phyloP scores from a whole-genome alignment of 108 stramenopile species.

The Nannochloropsis gaditana region DNA sequence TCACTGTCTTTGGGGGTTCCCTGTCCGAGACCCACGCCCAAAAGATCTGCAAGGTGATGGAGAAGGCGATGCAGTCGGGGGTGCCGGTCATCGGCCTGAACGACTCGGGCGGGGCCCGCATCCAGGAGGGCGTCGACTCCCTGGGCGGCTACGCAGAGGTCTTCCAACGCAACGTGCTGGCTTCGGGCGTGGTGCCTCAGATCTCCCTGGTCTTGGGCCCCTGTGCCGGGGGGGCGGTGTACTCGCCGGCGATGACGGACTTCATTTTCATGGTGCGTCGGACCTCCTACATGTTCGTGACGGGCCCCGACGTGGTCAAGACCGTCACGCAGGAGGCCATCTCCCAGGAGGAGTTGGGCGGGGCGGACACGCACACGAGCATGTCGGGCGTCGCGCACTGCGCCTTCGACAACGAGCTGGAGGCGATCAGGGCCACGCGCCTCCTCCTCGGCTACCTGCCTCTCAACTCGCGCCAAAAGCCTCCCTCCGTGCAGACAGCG shows the following conservation, averaged over 20 bases:
- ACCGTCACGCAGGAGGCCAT: conserved; percentile 97
- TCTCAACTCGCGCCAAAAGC: conserved; percentile 50
- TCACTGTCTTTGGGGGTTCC: conserved; percentile 95
- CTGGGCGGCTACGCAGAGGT: conserved; percentile 97
- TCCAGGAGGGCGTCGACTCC: conserved; percentile 97
- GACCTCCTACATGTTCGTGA: conserved; percentile 97
- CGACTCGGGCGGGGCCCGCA: conserved; percentile 97
- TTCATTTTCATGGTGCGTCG: conserved; percentile 97
- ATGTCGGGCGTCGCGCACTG: conserved; percentile 88
- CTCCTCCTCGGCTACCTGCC: conserved; percentile 85
- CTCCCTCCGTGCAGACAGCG: conserved; percentile 60
- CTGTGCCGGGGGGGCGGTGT: conserved; percentile 74
- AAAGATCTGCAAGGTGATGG: conserved; percentile 99
- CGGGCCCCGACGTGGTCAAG: conserved; percentile 98
- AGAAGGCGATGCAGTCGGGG: conserved; percentile 84
- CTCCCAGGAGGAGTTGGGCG: conserved; percentile 96
- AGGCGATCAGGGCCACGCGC: conserved; percentile 77
- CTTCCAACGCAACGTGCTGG: conserved; percentile 96
- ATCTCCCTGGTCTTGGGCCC: conserved; percentile 75
- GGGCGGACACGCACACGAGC: conserved; percentile 75
- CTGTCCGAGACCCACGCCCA: conserved; percentile 91
- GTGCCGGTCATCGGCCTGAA: conserved; percentile 97
- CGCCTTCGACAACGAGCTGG: conserved; percentile 88
- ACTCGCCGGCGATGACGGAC: conserved; percentile 98
- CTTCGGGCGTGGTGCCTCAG: conserved; percentile 51